These are phyloP conservation scores for Leucocoprinus leucothites DNA, from an alignment of 768 basidiomycete genomes.

Conservation along the genomic window DNA sequence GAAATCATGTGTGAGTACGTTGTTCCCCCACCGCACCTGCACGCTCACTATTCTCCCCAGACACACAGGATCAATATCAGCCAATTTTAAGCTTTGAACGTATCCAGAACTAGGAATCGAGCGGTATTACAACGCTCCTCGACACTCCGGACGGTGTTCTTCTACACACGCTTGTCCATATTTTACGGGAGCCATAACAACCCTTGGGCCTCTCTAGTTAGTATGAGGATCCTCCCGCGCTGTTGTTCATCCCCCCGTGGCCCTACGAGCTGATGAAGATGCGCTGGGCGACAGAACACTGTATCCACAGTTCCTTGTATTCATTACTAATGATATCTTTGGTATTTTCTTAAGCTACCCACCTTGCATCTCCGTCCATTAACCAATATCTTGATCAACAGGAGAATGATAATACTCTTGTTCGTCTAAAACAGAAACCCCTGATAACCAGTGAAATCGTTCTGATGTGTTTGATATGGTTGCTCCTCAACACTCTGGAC, in stretches of 20 bases:
- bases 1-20: not conserved
- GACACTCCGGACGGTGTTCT: conserved; percentile 90
- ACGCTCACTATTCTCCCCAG: too few species aligned
- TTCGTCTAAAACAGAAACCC: too few species aligned
- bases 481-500: conserved; percentile 98
- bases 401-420: too few species aligned
- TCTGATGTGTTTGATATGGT: not conserved
- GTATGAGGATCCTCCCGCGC: conserved; percentile 22
- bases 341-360: not conserved
- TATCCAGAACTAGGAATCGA: too few species aligned
- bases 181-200: conserved; percentile 80
- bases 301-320: too few species aligned
- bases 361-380: not conserved
- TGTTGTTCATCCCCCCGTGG: conserved; percentile 23
- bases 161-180: conserved; percentile 80
- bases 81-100: too few species aligned
- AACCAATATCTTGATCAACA: too few species aligned
- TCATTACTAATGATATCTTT: too few species aligned
- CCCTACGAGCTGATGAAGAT: conserved; percentile 18
- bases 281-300: conserved; percentile 24
- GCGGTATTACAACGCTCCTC: conserved; percentile 53
- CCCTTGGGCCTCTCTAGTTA: conserved; percentile 16
- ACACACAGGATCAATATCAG: too few species aligned
- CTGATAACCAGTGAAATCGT: too few species aligned
- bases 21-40: too few species aligned